Conservation (phyloP, 768 basidiomycete genomes). For the Pleurotus eryngii region DNA sequence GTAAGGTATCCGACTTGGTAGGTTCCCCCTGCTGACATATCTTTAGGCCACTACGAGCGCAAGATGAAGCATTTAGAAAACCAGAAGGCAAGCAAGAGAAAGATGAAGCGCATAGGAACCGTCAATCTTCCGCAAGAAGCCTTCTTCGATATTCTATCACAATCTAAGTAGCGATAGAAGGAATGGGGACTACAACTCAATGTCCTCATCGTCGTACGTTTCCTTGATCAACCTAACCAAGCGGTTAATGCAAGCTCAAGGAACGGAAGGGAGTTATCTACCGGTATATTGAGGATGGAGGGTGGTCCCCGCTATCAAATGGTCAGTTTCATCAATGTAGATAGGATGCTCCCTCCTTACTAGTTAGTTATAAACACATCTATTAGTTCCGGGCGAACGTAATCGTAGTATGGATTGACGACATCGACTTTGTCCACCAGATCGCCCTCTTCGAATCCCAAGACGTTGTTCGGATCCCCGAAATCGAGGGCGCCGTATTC, state of each 20-base stretch:
- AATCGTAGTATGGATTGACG: constrained; percentile 95
- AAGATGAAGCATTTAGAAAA: constrained; percentile 86
- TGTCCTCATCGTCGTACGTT: constrained; percentile 93
- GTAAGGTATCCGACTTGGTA: constrained; percentile 28
- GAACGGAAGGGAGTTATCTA: constrained; percentile 22
- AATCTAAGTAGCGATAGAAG: neutral
- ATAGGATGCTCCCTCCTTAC: constrained; percentile 48
- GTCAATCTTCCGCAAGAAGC: constrained; percentile 94
- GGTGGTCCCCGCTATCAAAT: constrained; percentile 81
- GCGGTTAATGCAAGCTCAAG: constrained; percentile 12
- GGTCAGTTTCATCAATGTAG: constrained; percentile 6
- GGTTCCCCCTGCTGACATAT: constrained; percentile 7
- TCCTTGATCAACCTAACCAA: constrained; percentile 76
- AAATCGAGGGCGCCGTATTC: constrained; percentile 84
- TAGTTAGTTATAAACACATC: constrained; percentile 96
- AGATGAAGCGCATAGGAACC: constrained; percentile 83
- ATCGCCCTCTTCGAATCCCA: constrained; percentile 75
- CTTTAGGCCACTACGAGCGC: constrained; percentile 81
- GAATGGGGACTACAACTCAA: constrained; percentile 53
- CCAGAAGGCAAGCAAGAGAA: constrained; percentile 91
- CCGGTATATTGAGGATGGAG: constrained; percentile 92
- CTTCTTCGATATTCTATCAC: constrained; percentile 79
- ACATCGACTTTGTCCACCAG: constrained; percentile 88
- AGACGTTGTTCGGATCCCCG: constrained; percentile 57
- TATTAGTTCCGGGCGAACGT: constrained; percentile 88